A percentile compares a stretch with the other conserved stretches of the same genome.
These are phyloP conservation scores for Kuraishia piskuri DNA, from an alignment of 805 yeast species.

Conservation along the genomic window DNA sequence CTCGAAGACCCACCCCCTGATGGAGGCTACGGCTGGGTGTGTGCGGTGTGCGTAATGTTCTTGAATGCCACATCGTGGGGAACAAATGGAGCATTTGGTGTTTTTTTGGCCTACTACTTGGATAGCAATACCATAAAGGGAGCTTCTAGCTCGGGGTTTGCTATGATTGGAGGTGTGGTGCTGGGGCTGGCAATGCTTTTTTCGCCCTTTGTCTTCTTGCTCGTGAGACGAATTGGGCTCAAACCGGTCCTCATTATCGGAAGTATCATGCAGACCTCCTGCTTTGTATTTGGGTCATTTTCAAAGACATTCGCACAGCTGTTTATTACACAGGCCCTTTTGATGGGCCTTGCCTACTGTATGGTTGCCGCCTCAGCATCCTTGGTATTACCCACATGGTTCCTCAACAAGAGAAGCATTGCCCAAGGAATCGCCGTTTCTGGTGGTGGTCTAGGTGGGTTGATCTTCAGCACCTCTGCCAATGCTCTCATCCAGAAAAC, in stretches of 20 bases:
- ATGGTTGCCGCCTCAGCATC: conserved; percentile 44
- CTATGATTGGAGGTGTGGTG: conserved; percentile 52
- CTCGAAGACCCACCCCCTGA: conserved; percentile 8
- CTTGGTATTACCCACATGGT: conserved; percentile 44
- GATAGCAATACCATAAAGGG: conserved; percentile 38
- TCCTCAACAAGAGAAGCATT: conserved; percentile 33
- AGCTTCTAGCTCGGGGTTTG: conserved; percentile 47
- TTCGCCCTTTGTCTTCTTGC: conserved; percentile 46
- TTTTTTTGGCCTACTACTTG: conserved; percentile 45
- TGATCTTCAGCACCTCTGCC: conserved; percentile 23
- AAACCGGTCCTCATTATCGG: conserved; percentile 36
- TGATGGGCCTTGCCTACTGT: conserved; percentile 42
- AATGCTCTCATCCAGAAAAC: conserved; percentile 28
- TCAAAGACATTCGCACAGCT: conserved; percentile 41
- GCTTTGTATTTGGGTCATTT: conserved; percentile 43
- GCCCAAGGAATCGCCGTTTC: conserved; percentile 29
- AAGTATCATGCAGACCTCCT: conserved; percentile 32
- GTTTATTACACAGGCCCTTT: conserved; percentile 42
- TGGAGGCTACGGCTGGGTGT: conserved; percentile 7
- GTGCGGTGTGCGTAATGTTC: conserved; percentile 2
- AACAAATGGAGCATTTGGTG: conserved; percentile 49
- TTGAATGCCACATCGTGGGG: conserved; percentile 47
- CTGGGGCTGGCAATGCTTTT: conserved; percentile 49
- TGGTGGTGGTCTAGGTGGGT: conserved; percentile 37
- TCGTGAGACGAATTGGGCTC: conserved; percentile 42